Evolutionary conservation across 495 filamentous ascomycete genomes (phyloP).

Genomic region (Lepidopterella palustris): DNA sequence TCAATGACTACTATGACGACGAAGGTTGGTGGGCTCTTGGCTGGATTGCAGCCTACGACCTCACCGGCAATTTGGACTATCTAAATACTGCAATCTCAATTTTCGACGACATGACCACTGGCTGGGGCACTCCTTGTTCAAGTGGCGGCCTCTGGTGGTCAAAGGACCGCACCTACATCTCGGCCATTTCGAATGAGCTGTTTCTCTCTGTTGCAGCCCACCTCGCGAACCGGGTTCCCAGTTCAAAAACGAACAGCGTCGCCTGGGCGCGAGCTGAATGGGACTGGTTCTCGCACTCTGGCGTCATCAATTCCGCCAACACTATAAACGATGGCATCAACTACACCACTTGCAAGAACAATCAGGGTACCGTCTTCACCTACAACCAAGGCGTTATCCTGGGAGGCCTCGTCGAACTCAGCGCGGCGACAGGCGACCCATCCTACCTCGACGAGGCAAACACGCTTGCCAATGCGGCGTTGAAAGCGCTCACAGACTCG

Average conservation of each 20-base stretch:
- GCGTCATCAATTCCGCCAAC: constrained; percentile 59
- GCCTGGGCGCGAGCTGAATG: constrained; percentile 52
- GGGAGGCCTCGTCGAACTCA: constrained; percentile 63
- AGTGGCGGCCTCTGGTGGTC: constrained; percentile 24
- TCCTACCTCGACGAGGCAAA: constrained; percentile 51
- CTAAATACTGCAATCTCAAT: constrained; percentile 48
- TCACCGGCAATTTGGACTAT: constrained; percentile 30
- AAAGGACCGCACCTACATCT: constrained; percentile 20
- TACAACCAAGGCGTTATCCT: constrained; percentile 81
- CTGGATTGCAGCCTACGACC: constrained; percentile 33
- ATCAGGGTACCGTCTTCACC: constrained; percentile 53
- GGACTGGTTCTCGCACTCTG: constrained; percentile 61
- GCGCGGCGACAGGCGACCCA: constrained; percentile 47
- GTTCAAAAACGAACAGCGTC: constrained; percentile 47
- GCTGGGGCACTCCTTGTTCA: constrained; percentile 18
- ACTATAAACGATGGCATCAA: constrained; percentile 68
- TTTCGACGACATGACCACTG: constrained; percentile 50
- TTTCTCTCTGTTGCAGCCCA: constrained; percentile 28
- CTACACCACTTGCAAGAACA: constrained; percentile 55
- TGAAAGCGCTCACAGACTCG: constrained; percentile 47
- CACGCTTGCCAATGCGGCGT: constrained; percentile 58
- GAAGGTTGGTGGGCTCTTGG: constrained; percentile 36
- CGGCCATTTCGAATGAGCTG: constrained; percentile 35
- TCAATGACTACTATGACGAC: constrained; percentile 36
- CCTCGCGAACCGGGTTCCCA: constrained; percentile 58